Evolutionary conservation across 306 rosid species (phyloP), one percentile per base, ranked within the genome.

Genomic region (Trifolium dubium): DNA sequence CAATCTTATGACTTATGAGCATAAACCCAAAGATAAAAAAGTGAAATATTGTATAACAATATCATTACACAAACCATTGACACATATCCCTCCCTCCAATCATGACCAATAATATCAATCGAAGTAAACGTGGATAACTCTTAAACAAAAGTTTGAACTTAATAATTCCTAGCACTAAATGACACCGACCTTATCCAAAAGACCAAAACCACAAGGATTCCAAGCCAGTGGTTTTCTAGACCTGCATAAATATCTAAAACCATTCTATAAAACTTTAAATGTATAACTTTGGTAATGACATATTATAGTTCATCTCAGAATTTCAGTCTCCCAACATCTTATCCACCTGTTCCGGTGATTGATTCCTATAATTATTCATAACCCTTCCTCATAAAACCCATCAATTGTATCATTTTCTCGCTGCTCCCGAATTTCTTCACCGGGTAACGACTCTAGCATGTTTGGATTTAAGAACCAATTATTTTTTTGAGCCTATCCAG

Each of bases 241-340:
- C 47, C 35, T 43, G 14, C 44, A 73, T 13, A 37, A 12, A 44
- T 39, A 34, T 73, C 29, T 55, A 74, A 51, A 58, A 72, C 29
- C 37, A 65, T 67, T 8, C 63, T 51, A 72, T 56, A 19, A 59
- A 62, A 10, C 53, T 61, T 39, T 34, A 34, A 79, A 44, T 64
- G 53, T 65, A 46, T n/a, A 76, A 6, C 54, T 30, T 34, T 5
- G 40, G 39, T 35, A 5, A 35, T 35, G 39, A 35, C 39, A 35
- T 35, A 35, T 35, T 35, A 35, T 72, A 10, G 6, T 53, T 44
- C 69, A 56, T 55, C 17, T 64, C 28, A 54, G 18, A 78, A 59
- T 14, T 44, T 59, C 29, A 54, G 31, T 55, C 56, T 73, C 50
- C 30, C 56, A 65, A 73, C 67, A 55, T 56, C 53, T 8, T 63